Conservation (phyloP, 768 basidiomycete species). For the Lepiota venenata region DNA sequence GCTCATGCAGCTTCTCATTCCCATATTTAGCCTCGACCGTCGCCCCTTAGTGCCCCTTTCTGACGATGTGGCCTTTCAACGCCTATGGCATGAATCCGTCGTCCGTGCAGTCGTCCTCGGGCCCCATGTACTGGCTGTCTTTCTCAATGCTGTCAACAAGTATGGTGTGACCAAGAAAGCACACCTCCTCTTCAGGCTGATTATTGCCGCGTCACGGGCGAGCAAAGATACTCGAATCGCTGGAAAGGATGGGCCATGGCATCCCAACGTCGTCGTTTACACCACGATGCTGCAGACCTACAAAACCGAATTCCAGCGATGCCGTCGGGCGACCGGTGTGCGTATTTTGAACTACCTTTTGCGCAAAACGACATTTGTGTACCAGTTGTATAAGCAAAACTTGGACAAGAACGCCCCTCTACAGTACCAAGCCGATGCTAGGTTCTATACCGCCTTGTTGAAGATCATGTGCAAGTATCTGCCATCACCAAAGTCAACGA, state of each 20-base stretch:
- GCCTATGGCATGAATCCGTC: constrained; percentile 18
- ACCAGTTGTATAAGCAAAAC: constrained; percentile 1
- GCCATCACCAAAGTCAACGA: not conserved
- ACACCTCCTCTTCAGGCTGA: not conserved
- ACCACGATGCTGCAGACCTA: constrained; percentile 71
- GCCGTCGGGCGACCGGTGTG: not conserved
- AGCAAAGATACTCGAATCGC: not conserved
- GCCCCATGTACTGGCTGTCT: constrained; percentile 53
- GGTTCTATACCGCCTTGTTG: constrained; percentile 66
- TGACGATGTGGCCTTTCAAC: not conserved
- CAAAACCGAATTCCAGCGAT: constrained; percentile 36
- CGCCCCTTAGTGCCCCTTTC: not conserved
- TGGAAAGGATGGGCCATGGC: constrained; percentile 47
- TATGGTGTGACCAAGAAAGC: constrained; percentile 43
- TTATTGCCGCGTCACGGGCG: not conserved
- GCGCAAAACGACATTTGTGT: not conserved
- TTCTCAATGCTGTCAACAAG: constrained; percentile 62
- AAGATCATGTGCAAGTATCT: constrained; percentile 30
- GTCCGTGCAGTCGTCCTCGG: constrained; percentile 47
- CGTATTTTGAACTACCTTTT: not conserved
- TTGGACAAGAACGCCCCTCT: constrained; percentile 3
- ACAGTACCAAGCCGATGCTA: constrained; percentile 38
- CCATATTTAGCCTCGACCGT: constrained; percentile 36
- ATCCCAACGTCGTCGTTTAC: constrained; percentile 62
- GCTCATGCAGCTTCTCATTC: constrained; percentile 54